phyloP scores from a whole-genome alignment of 2,329 filamentous ascomycete species.

The Xylariaceae sp. region DNA sequence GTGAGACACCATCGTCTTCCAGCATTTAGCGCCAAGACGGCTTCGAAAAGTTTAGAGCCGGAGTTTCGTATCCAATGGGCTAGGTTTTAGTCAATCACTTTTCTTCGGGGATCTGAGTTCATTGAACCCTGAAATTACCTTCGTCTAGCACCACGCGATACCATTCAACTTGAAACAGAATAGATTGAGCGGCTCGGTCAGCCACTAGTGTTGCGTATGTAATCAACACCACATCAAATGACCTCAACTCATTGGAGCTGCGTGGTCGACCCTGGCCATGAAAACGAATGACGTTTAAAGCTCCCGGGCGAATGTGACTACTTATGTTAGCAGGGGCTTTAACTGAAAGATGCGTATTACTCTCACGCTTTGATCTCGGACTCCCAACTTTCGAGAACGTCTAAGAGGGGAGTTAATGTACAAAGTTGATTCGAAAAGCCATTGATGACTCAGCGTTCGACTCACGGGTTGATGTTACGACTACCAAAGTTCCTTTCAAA shows the following conservation, averaged over 20 bases:
- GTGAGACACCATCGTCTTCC: constrained; percentile 10
- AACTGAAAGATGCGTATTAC: too few species aligned
- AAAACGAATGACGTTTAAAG: too few species aligned
- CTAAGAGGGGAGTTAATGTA: too few species aligned
- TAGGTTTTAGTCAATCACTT: too few species aligned
- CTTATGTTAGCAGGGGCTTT: too few species aligned
- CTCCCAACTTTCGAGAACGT: too few species aligned
- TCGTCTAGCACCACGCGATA: constrained; percentile 13
- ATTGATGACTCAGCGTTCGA: too few species aligned
- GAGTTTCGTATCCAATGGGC: constrained; percentile 10
- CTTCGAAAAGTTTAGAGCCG: constrained; percentile 8
- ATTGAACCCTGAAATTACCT: constrained; percentile 1
- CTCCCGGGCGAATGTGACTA: too few species aligned
- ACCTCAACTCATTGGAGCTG: neutral
- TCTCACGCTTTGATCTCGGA: too few species aligned
- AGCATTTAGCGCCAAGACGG: neutral
- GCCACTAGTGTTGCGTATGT: constrained; percentile 7
- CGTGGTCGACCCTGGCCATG: constrained; percentile 4
- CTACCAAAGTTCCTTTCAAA: constrained; percentile 5
- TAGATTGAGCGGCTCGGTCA: neutral
- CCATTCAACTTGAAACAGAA: constrained; percentile 6
- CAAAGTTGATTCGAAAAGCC: too few species aligned
- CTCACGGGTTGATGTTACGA: constrained; percentile 9
- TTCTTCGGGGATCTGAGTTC: neutral
- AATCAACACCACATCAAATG: constrained; percentile 5